Evolutionary conservation across 1,284 basidiomycete species (phyloP).

Genomic region (Sporisorium exsertum): DNA sequence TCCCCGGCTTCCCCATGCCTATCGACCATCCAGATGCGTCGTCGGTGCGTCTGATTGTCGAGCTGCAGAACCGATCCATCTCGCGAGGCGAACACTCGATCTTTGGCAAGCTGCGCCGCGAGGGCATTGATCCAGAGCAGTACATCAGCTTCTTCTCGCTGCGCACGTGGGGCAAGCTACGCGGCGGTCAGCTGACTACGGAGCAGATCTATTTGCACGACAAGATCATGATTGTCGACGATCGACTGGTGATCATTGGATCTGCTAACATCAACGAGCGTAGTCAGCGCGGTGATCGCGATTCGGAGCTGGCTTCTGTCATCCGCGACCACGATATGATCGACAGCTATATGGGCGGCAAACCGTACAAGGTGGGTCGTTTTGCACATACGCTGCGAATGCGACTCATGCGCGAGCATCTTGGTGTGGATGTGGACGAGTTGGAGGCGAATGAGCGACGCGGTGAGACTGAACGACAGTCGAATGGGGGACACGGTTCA

Average conservation of each 20-base stretch:
- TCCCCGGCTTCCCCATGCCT: conserved; percentile 94
- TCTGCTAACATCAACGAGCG: conserved; percentile 99
- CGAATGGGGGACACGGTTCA: background rate
- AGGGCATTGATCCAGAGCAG: conserved; percentile 87
- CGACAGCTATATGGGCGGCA: conserved; percentile 88
- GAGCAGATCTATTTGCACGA: conserved; percentile 75
- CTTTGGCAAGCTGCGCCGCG: conserved; percentile 84
- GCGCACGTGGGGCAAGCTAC: conserved; percentile 92
- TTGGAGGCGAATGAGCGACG: conserved; percentile 72
- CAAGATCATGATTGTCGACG: conserved; percentile 89
- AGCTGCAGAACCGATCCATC: conserved; percentile 81
- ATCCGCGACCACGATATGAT: conserved; percentile 98
- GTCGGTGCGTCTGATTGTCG: conserved; percentile 75
- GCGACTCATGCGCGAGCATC: conserved; percentile 94
- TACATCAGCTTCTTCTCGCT: conserved; percentile 93
- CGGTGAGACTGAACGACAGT: conserved; percentile 5
- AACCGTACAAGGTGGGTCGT: conserved; percentile 92
- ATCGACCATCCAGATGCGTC: conserved; percentile 92
- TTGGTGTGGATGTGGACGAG: conserved; percentile 92
- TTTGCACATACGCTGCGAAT: conserved; percentile 95
- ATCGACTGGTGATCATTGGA: conserved; percentile 96
- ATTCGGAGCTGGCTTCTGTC: conserved; percentile 92
- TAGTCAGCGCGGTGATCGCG: conserved; percentile 92
- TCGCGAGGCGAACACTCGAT: conserved; percentile 91
- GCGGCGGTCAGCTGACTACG: conserved; percentile 84